phyloP scores from a whole-genome alignment of 345 rosid species.

The Ailanthus altissimus region DNA sequence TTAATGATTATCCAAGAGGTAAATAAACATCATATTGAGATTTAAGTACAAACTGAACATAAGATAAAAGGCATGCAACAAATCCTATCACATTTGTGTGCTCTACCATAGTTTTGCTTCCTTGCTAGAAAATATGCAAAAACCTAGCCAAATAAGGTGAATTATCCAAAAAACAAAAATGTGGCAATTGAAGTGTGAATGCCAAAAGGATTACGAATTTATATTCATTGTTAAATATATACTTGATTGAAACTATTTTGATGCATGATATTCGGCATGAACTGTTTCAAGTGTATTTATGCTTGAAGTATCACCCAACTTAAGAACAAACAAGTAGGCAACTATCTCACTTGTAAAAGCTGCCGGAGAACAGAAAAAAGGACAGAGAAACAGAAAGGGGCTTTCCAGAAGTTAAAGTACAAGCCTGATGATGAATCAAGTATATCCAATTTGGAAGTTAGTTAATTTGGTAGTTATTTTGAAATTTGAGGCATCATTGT shows the following conservation, averaged over 20 bases:
- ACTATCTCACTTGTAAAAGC: background rate
- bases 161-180: background rate
- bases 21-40: background rate
- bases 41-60: background rate
- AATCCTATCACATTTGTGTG: background rate
- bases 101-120: background rate
- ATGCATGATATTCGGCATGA: background rate
- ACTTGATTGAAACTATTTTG: background rate
- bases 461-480: too few relatives aligned
- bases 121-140: background rate
- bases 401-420: background rate
- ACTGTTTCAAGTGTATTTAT: background rate
- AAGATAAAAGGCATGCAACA: background rate
- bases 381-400: background rate
- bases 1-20: background rate
- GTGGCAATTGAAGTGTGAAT: background rate
- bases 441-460: too few relatives aligned
- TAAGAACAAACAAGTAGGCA: slow-evolving; percentile 2
- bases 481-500: too few relatives aligned
- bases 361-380: background rate
- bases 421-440: too few relatives aligned
- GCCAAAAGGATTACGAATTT: background rate
- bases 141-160: background rate
- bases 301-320: slow-evolving; percentile 6
- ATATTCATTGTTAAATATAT: background rate